phyloP scores from a whole-genome alignment of 1,139 yeast genomes.

The Sugiyamaella sp. region DNA sequence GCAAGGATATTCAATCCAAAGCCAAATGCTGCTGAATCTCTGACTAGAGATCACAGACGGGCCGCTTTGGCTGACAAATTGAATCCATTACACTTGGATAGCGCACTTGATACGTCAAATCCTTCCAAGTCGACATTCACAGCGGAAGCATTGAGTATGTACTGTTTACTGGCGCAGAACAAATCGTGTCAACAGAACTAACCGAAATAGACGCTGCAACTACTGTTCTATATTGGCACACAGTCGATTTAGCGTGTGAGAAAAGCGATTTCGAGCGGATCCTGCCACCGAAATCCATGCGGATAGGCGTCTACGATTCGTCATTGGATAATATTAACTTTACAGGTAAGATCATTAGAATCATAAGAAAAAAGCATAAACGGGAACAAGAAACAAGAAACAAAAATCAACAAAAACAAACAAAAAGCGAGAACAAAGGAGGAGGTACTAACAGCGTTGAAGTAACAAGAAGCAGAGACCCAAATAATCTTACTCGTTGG shows the following conservation, averaged over 20 bases:
- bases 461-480: slow-evolving; percentile 54
- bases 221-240: slow-evolving; percentile 41
- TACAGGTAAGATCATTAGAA: slow-evolving; percentile 19
- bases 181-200: neutral
- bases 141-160: slow-evolving; percentile 5
- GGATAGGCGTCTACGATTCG: slow-evolving; percentile 25
- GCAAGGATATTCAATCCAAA: slow-evolving; percentile 20
- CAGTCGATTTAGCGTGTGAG: slow-evolving; percentile 37
- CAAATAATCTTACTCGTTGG: slow-evolving; percentile 48
- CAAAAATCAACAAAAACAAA: no score
- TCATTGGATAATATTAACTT: slow-evolving; percentile 30
- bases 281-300: slow-evolving; percentile 34
- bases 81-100: slow-evolving; percentile 1
- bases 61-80: slow-evolving; percentile 11
- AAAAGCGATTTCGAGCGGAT: slow-evolving; percentile 41
- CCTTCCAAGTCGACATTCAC: neutral
- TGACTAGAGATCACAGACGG: slow-evolving; percentile 9
- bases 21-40: slow-evolving; percentile 12
- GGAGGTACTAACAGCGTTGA: slow-evolving; percentile 8
- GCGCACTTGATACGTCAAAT: neutral
- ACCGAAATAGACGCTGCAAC: slow-evolving; percentile 27
- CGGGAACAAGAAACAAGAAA: no score
- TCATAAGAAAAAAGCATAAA: neutral
- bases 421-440: neutral
- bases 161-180: neutral